Percentiles rank a stretch among this genome's conserved stretches.
These are phyloP conservation scores for Pseudozyma sp. DNA, from an alignment of 1,284 basidiomycete species.

Conservation along the genomic window DNA sequence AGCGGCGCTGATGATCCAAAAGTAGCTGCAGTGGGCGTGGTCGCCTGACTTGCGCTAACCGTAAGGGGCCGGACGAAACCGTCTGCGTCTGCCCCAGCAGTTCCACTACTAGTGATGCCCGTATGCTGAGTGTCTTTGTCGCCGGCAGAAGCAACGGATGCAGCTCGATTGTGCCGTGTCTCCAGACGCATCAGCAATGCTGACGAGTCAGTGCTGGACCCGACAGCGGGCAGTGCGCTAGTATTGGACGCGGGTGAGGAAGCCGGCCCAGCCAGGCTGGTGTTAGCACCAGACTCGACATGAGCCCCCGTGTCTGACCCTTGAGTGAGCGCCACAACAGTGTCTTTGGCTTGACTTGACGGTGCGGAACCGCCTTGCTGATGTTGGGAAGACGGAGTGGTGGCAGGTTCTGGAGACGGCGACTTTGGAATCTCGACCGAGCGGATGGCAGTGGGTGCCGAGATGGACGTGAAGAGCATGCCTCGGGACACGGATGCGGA, in stretches of 20 bases:
- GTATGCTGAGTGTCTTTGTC: constrained; percentile 13
- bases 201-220: constrained; percentile 19
- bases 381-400: constrained; percentile 1
- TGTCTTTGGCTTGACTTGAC: background rate
- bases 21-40: constrained; percentile 1
- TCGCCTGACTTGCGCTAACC: constrained; percentile 1
- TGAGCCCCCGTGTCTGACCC: background rate
- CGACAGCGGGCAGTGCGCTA: background rate
- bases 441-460: constrained; percentile 53
- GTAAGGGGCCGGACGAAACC: constrained; percentile 22
- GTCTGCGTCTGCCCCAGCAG: constrained; percentile 14
- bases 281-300: constrained; percentile 7
- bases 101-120: background rate
- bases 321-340: background rate
- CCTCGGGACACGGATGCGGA: constrained; percentile 19
- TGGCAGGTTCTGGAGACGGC: constrained; percentile 46
- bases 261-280: constrained; percentile 2
- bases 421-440: constrained; percentile 61
- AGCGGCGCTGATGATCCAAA: constrained; percentile 12
- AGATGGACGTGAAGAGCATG: constrained; percentile 46
- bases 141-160: constrained; percentile 9
- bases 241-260: constrained; percentile 12
- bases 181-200: constrained; percentile 29
- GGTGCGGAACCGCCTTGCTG: background rate
- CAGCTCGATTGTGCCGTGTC: constrained; percentile 15